These are phyloP conservation scores for Leishmania lainsoni DNA, from an alignment of 208 protist genomes.

Conservation along the genomic window DNA sequence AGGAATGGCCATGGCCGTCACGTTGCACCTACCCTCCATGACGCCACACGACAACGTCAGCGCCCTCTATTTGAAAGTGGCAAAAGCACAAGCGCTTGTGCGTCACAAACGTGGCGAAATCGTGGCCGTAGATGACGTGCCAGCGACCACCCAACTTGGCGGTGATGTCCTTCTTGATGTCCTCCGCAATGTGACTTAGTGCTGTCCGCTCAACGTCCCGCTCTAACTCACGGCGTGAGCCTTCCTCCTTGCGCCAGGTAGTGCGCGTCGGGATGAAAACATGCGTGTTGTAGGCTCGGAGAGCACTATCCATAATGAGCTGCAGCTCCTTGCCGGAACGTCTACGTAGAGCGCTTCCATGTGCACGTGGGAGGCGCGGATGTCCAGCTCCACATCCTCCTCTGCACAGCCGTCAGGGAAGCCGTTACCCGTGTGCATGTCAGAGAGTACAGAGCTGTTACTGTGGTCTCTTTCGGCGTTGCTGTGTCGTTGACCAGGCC, in stretches of 20 bases:
- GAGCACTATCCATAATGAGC: slow-evolving; percentile 65
- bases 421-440: slow-evolving; percentile 12
- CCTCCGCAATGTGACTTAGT: slow-evolving; percentile 60
- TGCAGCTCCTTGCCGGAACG: slow-evolving; percentile 59
- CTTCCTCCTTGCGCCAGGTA: slow-evolving; percentile 88
- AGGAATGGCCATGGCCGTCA: background rate
- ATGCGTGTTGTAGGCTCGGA: slow-evolving; percentile 68
- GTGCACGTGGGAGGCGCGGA: slow-evolving; percentile 42
- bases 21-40: slow-evolving; percentile 53
- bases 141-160: slow-evolving; percentile 69
- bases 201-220: slow-evolving; percentile 77
- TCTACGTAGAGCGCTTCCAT: slow-evolving; percentile 61
- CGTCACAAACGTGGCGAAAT: slow-evolving; percentile 84
- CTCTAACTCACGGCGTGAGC: slow-evolving; percentile 70
- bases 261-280: slow-evolving; percentile 75
- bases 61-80: slow-evolving; percentile 82
- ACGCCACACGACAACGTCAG: slow-evolving; percentile 82
- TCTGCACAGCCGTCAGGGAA: slow-evolving; percentile 17
- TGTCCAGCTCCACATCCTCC: slow-evolving; percentile 60
- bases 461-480: slow-evolving; percentile 16
- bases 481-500: slow-evolving; percentile 21
- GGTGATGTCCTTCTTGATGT: slow-evolving; percentile 65
- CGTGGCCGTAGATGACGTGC: slow-evolving; percentile 84
- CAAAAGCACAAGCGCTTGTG: slow-evolving; percentile 72
- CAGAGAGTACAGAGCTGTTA: slow-evolving; percentile 27